A percentile compares a stretch with the other conserved stretches of the same genome.
Conservation (phyloP, 106 monocot genomes). For the Allium sativum region DNA sequence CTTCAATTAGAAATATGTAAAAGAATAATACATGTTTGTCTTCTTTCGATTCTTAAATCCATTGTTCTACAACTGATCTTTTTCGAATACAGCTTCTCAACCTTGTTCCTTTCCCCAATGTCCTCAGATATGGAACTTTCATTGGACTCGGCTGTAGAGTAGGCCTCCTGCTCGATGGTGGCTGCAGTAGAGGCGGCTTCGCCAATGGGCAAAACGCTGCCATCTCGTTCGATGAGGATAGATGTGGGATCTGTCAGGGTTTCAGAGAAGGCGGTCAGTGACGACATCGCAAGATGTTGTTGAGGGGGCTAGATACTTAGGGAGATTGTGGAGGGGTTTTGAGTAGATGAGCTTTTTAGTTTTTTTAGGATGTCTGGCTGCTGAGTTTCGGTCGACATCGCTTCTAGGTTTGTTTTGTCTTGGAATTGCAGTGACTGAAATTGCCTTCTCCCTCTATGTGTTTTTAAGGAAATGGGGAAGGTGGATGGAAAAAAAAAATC, state of each 20-base stretch:
- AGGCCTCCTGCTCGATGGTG: background rate
- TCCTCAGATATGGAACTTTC: background rate
- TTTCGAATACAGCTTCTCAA: slow-evolving; percentile 40
- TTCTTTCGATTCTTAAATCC: no score
- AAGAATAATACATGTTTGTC: no score
- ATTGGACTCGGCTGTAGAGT: background rate
- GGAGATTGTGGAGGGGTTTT: slow-evolving; percentile 8
- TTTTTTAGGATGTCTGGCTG: background rate
- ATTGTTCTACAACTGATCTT: slow-evolving; percentile 36
- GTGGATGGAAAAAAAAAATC: no score
- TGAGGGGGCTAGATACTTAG: slow-evolving; percentile 50
- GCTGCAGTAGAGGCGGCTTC: slow-evolving; percentile 20
- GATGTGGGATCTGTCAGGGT: slow-evolving; percentile 27
- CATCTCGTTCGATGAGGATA: slow-evolving; percentile 43
- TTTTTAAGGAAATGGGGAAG: no score
- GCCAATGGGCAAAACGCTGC: slow-evolving; percentile 23
- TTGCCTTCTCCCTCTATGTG: no score
- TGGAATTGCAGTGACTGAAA: no score
- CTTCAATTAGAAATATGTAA: no score
- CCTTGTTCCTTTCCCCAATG: slow-evolving; percentile 31
- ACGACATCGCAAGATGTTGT: slow-evolving; percentile 54
- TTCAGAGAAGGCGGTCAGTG: slow-evolving; percentile 33
- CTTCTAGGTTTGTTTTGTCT: no score
- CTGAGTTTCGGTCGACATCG: background rate
- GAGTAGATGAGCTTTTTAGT: no score